A percentile compares a stretch with the other conserved stretches of the same genome.
These are phyloP conservation scores for Leccinum variicolor DNA, from an alignment of 768 basidiomycete genomes.

Conservation along the genomic window DNA sequence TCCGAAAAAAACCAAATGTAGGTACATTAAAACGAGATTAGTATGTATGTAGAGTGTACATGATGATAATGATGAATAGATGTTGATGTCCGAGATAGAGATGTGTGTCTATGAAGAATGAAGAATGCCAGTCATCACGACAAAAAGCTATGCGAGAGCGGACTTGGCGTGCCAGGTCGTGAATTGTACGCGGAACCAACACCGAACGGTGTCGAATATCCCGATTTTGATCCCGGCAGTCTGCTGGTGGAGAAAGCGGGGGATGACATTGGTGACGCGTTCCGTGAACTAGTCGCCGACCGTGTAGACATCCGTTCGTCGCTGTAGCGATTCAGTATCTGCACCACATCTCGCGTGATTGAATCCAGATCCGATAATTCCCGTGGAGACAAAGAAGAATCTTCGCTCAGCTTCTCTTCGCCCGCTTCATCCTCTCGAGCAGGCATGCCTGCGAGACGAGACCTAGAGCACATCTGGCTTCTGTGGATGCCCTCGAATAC, in stretches of 20 bases:
- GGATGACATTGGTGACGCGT: conserved; percentile 61
- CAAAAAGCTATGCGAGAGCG: conserved; percentile 40
- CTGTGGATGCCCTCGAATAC: conserved; percentile 82
- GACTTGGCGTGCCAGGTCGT: conserved; percentile 63
- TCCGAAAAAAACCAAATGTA: conserved; percentile 1
- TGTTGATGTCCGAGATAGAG: conserved; percentile 3
- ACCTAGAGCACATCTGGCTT: conserved; percentile 30
- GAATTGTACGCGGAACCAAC: conserved; percentile 47
- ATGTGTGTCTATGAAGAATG: conserved; percentile 11
- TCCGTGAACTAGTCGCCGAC: conserved; percentile 60
- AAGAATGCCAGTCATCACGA: conserved; percentile 17
- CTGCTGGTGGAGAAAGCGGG: conserved; percentile 40
- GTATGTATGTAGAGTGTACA: conserved; percentile 16
- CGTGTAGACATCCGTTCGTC: conserved; percentile 57
- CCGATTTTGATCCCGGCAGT: conserved; percentile 47
- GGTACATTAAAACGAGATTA: conserved; percentile 11
- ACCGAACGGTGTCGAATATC: conserved; percentile 54
- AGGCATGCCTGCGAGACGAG: conserved; percentile 34
- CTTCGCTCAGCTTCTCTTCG: conserved; percentile 42
- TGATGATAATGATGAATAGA: background rate
- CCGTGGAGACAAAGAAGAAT: conserved; percentile 54
- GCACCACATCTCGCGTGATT: conserved; percentile 70
- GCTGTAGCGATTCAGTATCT: conserved; percentile 67
- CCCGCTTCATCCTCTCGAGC: conserved; percentile 51
- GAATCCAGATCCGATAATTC: conserved; percentile 76